These are phyloP conservation scores for Gossypium armourianum DNA, from an alignment of 441 rosid species.

Conservation along the genomic window DNA sequence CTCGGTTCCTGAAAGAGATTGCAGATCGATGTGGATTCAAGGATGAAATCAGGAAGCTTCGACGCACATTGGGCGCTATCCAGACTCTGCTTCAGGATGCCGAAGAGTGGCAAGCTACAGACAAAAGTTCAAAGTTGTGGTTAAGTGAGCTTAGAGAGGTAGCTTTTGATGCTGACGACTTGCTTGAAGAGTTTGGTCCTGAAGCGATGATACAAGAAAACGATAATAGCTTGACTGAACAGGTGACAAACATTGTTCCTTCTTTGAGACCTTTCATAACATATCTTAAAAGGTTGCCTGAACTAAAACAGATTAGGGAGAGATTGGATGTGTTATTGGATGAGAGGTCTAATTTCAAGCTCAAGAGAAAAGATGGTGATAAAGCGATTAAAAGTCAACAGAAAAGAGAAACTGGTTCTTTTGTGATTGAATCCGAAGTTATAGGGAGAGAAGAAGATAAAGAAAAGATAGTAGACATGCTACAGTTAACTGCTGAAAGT, in stretches of 20 bases:
- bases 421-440: constrained; percentile 14
- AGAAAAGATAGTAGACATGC: neutral
- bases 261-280: neutral
- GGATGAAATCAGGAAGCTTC: constrained; percentile 12
- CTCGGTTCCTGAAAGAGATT: constrained; percentile 13
- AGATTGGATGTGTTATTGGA: constrained; percentile 12
- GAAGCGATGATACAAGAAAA: neutral
- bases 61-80: neutral
- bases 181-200: constrained; percentile 11
- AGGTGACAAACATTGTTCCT: neutral
- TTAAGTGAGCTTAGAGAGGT: constrained; percentile 14
- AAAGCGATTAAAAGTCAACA: neutral
- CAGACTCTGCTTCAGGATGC: constrained; percentile 10
- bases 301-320: neutral
- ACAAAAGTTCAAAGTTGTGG: constrained; percentile 8
- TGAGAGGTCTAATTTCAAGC: constrained; percentile 1
- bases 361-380: neutral
- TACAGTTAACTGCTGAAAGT: neutral
- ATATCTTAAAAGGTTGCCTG: neutral
- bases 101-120: constrained; percentile 8
- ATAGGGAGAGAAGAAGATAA: constrained; percentile 16
- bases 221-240: neutral
- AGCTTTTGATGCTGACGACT: constrained; percentile 12
- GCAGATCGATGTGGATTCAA: constrained; percentile 8
- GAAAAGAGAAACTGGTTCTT: constrained; percentile 10